phyloP scores from a whole-genome alignment of 2,329 filamentous ascomycete species.

The Blastomyces silverae region DNA sequence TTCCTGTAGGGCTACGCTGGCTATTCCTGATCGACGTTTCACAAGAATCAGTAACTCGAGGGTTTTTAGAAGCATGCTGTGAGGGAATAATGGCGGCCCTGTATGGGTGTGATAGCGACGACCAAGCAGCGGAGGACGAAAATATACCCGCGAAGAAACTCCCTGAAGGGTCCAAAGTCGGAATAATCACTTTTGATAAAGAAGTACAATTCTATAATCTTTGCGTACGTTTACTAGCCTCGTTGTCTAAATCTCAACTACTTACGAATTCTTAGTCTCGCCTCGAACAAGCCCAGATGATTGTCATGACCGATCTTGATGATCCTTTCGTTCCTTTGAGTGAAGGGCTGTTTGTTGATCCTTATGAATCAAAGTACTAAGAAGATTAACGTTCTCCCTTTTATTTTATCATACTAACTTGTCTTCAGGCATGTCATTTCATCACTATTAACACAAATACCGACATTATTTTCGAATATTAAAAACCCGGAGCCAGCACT shows the following conservation, averaged over 20 bases:
- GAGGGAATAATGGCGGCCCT: slow-evolving; percentile 78
- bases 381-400: neutral
- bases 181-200: slow-evolving; percentile 92
- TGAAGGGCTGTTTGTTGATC: slow-evolving; percentile 89
- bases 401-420: slow-evolving; percentile 25
- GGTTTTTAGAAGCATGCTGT: slow-evolving; percentile 83
- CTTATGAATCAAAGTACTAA: slow-evolving; percentile 70
- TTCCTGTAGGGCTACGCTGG: slow-evolving; percentile 80
- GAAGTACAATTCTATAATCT: slow-evolving; percentile 98
- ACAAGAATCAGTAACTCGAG: slow-evolving; percentile 83
- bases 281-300: slow-evolving; percentile 87
- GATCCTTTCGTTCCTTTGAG: slow-evolving; percentile 92
- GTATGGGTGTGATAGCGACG: slow-evolving; percentile 60
- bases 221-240: slow-evolving; percentile 52
- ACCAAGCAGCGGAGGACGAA: slow-evolving; percentile 49
- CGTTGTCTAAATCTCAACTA: slow-evolving; percentile 24
- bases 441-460: slow-evolving; percentile 75
- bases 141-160: slow-evolving; percentile 53
- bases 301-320: slow-evolving; percentile 96
- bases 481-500: slow-evolving; percentile 89
- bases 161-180: slow-evolving; percentile 75
- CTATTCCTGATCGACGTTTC: slow-evolving; percentile 91
- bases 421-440: slow-evolving; percentile 62
- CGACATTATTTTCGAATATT: slow-evolving; percentile 75
- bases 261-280: slow-evolving; percentile 47